phyloP scores from a whole-genome alignment of 228 moss, liverwort and hornwort genomes.

The Sphagnum fallax region DNA sequence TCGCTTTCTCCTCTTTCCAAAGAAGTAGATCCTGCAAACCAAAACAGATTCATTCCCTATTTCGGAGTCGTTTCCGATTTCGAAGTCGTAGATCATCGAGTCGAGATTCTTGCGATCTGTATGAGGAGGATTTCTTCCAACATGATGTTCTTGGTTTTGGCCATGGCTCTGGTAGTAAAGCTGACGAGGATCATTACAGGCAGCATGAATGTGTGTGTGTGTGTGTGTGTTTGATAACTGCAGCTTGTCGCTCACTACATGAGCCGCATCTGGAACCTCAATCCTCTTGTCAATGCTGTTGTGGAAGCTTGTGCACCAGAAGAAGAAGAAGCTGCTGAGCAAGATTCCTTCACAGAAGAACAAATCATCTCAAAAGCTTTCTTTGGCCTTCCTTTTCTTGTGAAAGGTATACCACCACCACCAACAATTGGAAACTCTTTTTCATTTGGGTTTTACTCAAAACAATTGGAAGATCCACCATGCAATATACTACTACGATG shows the following conservation, averaged over 20 bases:
- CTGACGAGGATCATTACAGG: too few species aligned
- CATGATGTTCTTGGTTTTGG: not conserved
- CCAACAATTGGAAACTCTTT: not conserved
- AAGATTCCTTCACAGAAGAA: constrained; percentile 16
- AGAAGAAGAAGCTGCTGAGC: constrained; percentile 3
- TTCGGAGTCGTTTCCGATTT: not conserved
- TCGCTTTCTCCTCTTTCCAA: constrained; percentile 1
- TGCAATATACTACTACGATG: not conserved
- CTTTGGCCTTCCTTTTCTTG: constrained; percentile 72
- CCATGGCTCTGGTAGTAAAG: too few species aligned
- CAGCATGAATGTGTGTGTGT: not conserved
- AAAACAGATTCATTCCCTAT: not conserved
- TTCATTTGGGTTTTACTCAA: not conserved
- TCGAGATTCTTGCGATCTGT: not conserved
- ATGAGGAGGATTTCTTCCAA: not conserved
- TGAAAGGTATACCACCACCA: constrained; percentile 40
- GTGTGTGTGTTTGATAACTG: not conserved
- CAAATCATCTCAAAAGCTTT: constrained; percentile 27
- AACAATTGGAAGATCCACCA: not conserved
- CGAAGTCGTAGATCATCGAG: not conserved
- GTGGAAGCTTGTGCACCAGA: constrained; percentile 51
- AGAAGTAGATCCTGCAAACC: not conserved
- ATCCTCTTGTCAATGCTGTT: constrained; percentile 50
- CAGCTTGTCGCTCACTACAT: constrained; percentile 67
- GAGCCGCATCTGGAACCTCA: constrained; percentile 45